Percentiles rank a stretch among this genome's conserved stretches.
phyloP scores from a whole-genome alignment of 164 flowering plant genomes.

The Dillenia turbinata region DNA sequence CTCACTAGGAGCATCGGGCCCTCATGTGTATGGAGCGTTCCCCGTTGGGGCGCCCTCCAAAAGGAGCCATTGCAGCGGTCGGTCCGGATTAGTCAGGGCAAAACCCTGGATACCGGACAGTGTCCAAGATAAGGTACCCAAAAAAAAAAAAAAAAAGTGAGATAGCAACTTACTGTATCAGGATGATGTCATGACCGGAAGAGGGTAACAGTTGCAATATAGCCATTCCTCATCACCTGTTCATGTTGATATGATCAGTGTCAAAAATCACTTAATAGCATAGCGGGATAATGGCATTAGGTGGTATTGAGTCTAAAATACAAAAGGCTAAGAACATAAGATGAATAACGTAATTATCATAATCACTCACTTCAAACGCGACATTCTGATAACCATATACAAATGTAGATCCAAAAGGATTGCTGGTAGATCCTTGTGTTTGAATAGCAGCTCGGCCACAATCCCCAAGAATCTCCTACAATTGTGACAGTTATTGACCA shows the following conservation, averaged over 20 bases:
- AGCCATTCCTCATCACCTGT: constrained; percentile 95
- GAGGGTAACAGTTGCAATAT: constrained; percentile 89
- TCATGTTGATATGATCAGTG: constrained; percentile 1
- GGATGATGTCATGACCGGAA: constrained; percentile 52
- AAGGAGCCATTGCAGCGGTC: too few relatives aligned
- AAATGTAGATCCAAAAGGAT: constrained; percentile 94
- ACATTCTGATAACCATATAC: constrained; percentile 93
- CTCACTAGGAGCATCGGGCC: too few relatives aligned
- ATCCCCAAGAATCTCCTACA: constrained; percentile 91
- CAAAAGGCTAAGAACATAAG: background rate
- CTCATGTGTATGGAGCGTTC: too few relatives aligned
- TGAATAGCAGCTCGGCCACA: constrained; percentile 94
- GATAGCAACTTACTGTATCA: too few relatives aligned
- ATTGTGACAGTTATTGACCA: background rate
- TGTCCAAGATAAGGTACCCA: too few relatives aligned
- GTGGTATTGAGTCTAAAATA: background rate
- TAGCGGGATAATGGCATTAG: background rate
- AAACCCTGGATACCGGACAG: too few relatives aligned
- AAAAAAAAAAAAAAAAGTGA: too few relatives aligned
- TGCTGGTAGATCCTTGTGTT: constrained; percentile 89
- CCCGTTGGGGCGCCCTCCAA: too few relatives aligned
- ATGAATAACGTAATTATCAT: background rate
- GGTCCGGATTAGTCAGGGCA: too few relatives aligned
- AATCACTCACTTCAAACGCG: constrained; percentile 80
- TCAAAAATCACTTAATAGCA: constrained; percentile 3